Evolutionary conservation across 495 filamentous ascomycete species (phyloP), one percentile per base, ranked within the genome.

Genomic region (Pyrenula aspistea): DNA sequence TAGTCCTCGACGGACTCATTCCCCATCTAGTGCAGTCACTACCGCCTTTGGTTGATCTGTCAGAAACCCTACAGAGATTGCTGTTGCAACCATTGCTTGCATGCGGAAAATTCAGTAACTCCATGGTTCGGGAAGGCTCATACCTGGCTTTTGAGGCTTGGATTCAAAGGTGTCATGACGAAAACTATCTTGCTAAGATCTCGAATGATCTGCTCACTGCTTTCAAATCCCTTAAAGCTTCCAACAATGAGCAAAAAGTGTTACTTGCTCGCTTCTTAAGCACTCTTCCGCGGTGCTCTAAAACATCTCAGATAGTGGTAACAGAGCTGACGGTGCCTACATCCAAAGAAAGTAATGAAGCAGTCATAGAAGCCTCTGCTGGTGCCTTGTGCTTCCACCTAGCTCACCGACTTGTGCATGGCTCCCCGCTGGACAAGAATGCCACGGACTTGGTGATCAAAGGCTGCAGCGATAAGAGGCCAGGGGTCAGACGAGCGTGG

Each of bases 81-180:
- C 73, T 97, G 12, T 68, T 92, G 21, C 96, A 95, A 62, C 92
- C 90, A 19, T 69, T 98, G 2, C 64, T 97, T 10, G 81, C 89
- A 20, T 96, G 87, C 68, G 75, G 88, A 71, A 97, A 95, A 70
- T 97, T 93, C 10, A 87, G 86, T 56, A 96, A 94, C 63, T 70
- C 78, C 2, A 67, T 65, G 1, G 88, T 96, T 55, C 82, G 93
- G 49, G 82, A 80, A 54, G 89, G 88, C 10, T 87, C 87, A 21
- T 64, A 88, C 11, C 76, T 76, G 21, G 87, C 85, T 1, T 96
- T 97, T 67, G 72, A 76, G 55, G 77, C 83, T 2, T 67, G 89
- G 19, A 71, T 81, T 11, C 66, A 67, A 2, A 76, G 76, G 23
- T 88, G 79, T 57, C 70, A 78, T 12, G 77, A 85, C 56, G 73